These are phyloP conservation scores for Filobasidium uniguttulatum DNA, from an alignment of 1,284 basidiomycete genomes.

Conservation along the genomic window DNA sequence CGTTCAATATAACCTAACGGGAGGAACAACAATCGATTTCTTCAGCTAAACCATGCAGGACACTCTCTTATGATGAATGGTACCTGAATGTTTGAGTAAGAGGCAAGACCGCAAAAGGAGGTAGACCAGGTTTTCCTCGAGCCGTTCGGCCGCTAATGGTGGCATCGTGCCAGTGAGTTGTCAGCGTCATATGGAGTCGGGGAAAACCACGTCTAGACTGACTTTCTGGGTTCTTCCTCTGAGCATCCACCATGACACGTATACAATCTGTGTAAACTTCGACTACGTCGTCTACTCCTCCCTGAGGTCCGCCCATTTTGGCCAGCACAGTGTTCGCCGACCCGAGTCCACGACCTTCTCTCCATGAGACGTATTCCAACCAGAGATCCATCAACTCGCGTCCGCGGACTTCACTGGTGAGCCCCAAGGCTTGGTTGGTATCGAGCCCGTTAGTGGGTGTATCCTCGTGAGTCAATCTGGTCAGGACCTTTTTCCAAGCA, in stretches of 20 bases:
- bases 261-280: slow-evolving; percentile 29
- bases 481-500: slow-evolving; percentile 30
- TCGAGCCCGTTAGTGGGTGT: no score
- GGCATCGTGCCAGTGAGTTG: no score
- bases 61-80: slow-evolving; percentile 21
- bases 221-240: not conserved
- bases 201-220: not conserved
- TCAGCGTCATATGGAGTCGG: not conserved
- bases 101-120: slow-evolving; percentile 35
- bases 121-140: slow-evolving; percentile 33
- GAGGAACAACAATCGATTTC: no score
- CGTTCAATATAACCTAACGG: slow-evolving; percentile 38
- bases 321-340: not conserved
- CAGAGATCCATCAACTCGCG: slow-evolving; percentile 29
- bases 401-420: slow-evolving; percentile 17
- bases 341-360: slow-evolving; percentile 30
- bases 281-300: slow-evolving; percentile 29
- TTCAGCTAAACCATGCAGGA: not conserved
- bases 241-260: slow-evolving; percentile 14
- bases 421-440: slow-evolving; percentile 3
- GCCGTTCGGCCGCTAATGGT: no score
- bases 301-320: slow-evolving; percentile 5
- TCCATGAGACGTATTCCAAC: slow-evolving; percentile 32
- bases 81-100: slow-evolving; percentile 62
- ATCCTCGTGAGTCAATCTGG: slow-evolving; percentile 16